Base-by-base conservation (phyloP, 2,329 filamentous ascomycete genomes). In the Penicillium palitans region DNA sequence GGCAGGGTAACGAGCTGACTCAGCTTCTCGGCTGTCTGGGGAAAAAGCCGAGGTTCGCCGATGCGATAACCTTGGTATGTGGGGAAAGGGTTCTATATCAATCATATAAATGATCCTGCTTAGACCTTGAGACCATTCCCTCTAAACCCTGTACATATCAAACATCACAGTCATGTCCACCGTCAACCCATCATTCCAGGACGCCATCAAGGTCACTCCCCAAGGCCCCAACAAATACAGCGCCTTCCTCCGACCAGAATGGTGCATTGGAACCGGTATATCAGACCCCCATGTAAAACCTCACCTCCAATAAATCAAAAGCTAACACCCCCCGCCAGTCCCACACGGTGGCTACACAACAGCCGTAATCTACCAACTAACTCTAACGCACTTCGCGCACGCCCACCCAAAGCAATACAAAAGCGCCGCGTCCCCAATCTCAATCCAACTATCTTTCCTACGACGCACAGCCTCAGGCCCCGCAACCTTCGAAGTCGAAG, bases 291-390 rank as follows among this genome's bases (percentile, higher is more conserved):
- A 39, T 17, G 2, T 29, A 35, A 79, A 25, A 25, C 12, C n/a
- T 15, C 47, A 33, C 21, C 39, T 48, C n/a, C 33, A 19, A 21
- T 29, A 8, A 12, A 52, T 6, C 31, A 25, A 35, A 57, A 57
- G 35, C 53, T 60, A 58, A 66, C 50, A 47, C n/a, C 52, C 52
- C n/a, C 33, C 7, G 46, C 37, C 67, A 87, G 88, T 90, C 13
- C 87, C 88, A 6, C 87, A 91, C 71, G 88, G 88, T 52, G 88
- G 88, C 58, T 89, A 87, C 66, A 84, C 89, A 17, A 87, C 87
- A 10, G 81, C 85, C 0, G 79, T 83, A 49, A 81, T 91, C 61
- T 80, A 88, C 61, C 79, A 81, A 54, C 83, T 86, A 19, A 84
- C 84, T 25, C 74, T 76, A 10, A 79, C 76, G 2, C 87, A 90